Percentiles rank a stretch among this genome's conserved stretches.
Conservation (phyloP, 768 basidiomycete genomes). For the Agaricus blazei region DNA sequence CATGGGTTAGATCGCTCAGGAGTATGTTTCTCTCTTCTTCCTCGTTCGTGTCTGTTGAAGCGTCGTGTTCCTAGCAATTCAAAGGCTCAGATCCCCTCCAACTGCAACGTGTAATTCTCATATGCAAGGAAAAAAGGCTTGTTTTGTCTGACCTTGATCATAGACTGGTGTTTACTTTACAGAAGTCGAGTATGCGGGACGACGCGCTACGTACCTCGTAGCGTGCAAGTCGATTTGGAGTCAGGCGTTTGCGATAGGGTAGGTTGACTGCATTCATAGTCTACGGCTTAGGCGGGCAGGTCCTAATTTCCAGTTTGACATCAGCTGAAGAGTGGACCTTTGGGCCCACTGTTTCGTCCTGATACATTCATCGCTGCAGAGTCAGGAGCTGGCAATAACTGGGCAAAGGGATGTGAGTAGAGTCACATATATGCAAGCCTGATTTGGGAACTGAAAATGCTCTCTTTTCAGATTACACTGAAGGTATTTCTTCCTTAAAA, state of each 20-base stretch:
- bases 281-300: neutral
- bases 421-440: neutral
- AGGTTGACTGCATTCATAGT: slow-evolving; percentile 18
- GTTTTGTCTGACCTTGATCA: neutral
- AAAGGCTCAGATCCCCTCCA: slow-evolving; percentile 70
- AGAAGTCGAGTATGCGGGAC: slow-evolving; percentile 49
- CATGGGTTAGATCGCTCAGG: slow-evolving; percentile 75
- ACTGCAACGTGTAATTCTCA: slow-evolving; percentile 51
- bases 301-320: neutral
- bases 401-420: slow-evolving; percentile 87
- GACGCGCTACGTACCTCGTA: slow-evolving; percentile 83
- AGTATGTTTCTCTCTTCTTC: slow-evolving; percentile 34
- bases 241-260: slow-evolving; percentile 79
- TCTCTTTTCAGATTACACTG: slow-evolving; percentile 66
- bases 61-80: slow-evolving; percentile 44
- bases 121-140: neutral
- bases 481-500: slow-evolving; percentile 45
- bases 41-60: neutral
- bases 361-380: slow-evolving; percentile 74
- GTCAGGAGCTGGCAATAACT: slow-evolving; percentile 82
- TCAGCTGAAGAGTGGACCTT: slow-evolving; percentile 61
- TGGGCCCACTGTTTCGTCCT: slow-evolving; percentile 79
- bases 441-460: no score
- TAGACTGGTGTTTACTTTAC: slow-evolving; percentile 82
- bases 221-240: slow-evolving; percentile 89